Evolutionary conservation across 495 filamentous ascomycete genomes (phyloP).

Genomic region (Clohesyomyces aquaticus): DNA sequence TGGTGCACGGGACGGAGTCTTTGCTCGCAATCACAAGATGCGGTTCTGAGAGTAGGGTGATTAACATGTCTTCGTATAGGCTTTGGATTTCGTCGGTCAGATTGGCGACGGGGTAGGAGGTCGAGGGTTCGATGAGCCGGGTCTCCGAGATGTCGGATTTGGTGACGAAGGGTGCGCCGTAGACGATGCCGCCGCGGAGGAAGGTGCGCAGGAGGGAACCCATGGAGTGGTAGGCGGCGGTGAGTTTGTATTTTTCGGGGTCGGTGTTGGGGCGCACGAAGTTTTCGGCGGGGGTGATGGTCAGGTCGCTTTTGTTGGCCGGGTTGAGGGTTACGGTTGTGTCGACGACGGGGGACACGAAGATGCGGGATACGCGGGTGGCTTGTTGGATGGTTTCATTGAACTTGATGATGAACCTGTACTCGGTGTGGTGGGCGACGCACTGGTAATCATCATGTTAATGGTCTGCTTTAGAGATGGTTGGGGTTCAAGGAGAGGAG

Average conservation of each 20-base stretch:
- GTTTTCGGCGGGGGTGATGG: slow-evolving; percentile 19
- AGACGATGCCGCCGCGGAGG: slow-evolving; percentile 41
- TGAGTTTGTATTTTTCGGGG: slow-evolving; percentile 42
- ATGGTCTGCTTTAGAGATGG: no score
- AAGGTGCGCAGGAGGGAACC: slow-evolving; percentile 43
- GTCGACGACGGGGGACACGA: slow-evolving; percentile 36
- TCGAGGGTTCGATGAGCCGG: slow-evolving; percentile 42
- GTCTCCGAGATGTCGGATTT: slow-evolving; percentile 46
- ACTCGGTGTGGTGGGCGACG: slow-evolving; percentile 44
- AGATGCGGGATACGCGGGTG: slow-evolving; percentile 22
- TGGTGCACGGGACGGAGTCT: slow-evolving; percentile 33
- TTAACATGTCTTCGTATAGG: slow-evolving; percentile 48
- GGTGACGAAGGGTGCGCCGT: slow-evolving; percentile 38
- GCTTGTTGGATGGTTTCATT: slow-evolving; percentile 32
- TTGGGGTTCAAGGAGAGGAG: no score
- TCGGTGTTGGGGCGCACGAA: slow-evolving; percentile 29
- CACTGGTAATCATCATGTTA: no score
- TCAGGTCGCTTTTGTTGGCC: slow-evolving; percentile 2
- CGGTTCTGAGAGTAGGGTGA: slow-evolving; percentile 47
- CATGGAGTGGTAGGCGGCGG: slow-evolving; percentile 45
- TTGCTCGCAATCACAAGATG: slow-evolving; percentile 43
- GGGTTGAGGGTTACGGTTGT: slow-evolving; percentile 23
- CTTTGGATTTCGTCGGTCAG: slow-evolving; percentile 37
- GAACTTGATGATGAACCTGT: slow-evolving; percentile 34
- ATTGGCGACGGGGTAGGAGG: slow-evolving; percentile 40